Percentiles rank a stretch among this genome's conserved stretches.
These are phyloP conservation scores for Purpureocillium lavendulum DNA, from an alignment of 2,329 filamentous ascomycete genomes.

Conservation along the genomic window DNA sequence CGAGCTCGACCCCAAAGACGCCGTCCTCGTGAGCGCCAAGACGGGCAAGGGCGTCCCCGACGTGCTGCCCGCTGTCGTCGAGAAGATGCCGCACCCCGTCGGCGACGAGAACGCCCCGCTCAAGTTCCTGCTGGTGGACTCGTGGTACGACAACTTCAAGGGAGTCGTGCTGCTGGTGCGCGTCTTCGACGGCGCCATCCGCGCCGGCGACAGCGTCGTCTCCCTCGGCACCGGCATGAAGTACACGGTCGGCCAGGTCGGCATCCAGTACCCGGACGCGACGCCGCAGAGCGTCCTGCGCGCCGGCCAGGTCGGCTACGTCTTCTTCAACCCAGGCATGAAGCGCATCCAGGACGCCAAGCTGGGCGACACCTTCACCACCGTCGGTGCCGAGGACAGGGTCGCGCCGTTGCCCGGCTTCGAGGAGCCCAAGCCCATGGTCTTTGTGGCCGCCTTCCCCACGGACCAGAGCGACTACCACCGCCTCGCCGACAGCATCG, in stretches of 20 bases:
- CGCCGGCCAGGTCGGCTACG: conserved; percentile 91
- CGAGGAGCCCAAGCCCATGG: conserved; percentile 97
- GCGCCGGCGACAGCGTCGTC: conserved; percentile 74
- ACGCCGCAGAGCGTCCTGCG: conserved; percentile 72
- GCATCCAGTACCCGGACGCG: conserved; percentile 88
- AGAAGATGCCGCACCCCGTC: conserved; percentile 70
- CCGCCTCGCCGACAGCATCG: conserved; percentile 87
- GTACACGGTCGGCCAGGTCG: conserved; percentile 92
- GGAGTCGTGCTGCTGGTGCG: conserved; percentile 87
- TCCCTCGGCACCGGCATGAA: conserved; percentile 83
- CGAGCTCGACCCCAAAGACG: conserved; percentile 72
- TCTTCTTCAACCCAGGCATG: conserved; percentile 98
- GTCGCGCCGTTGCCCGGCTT: conserved; percentile 86
- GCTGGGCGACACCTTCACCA: conserved; percentile 91
- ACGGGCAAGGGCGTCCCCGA: conserved; percentile 80
- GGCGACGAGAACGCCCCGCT: conserved; percentile 68
- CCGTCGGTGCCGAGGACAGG: conserved; percentile 62
- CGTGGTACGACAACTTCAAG: conserved; percentile 95
- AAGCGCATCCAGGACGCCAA: conserved; percentile 93
- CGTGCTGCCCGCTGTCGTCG: conserved; percentile 79
- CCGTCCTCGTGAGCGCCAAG: conserved; percentile 75
- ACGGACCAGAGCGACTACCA: conserved; percentile 83
- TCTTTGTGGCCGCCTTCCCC: conserved; percentile 94
- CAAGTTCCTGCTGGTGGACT: conserved; percentile 84
- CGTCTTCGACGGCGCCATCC: conserved; percentile 80